Conservation (phyloP, 495 filamentous ascomycete genomes). For the Podospora bellae-mahoneyi region DNA sequence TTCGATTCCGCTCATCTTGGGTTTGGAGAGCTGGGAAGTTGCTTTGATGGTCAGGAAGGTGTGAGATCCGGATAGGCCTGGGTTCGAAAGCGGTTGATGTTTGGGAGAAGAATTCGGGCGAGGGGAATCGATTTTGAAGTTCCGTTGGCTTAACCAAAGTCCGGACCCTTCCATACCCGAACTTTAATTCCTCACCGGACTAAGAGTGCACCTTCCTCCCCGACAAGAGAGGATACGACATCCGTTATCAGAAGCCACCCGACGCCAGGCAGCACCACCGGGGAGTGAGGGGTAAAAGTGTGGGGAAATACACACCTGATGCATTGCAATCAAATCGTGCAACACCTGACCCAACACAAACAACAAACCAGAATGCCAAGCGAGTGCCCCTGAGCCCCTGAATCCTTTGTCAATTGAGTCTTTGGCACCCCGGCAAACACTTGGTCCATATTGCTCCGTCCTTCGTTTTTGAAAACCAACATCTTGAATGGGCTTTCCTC, state of each 20-base stretch:
- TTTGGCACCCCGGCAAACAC: too few species aligned
- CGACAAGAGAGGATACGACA: neutral
- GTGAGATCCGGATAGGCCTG: neutral
- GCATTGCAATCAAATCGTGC: neutral
- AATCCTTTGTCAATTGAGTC: neutral
- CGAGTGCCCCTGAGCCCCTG: neutral
- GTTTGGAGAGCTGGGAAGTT: neutral
- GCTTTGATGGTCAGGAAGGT: neutral
- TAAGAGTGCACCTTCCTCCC: neutral
- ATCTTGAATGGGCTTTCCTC: too few species aligned
- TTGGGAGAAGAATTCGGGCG: neutral
- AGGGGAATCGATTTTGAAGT: neutral
- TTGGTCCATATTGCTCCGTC: too few species aligned
- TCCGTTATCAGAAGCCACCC: neutral
- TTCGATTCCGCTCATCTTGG: slow-evolving; percentile 26
- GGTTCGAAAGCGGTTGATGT: neutral
- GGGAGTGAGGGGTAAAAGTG: neutral
- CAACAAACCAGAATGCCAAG: neutral
- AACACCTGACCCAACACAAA: neutral
- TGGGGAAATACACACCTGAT: neutral
- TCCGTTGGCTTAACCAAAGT: neutral
- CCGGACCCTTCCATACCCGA: neutral
- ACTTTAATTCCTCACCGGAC: neutral
- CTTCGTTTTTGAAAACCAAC: too few species aligned
- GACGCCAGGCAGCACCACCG: neutral